Evolutionary conservation across 306 rosid species (phyloP).

Genomic region (Pyrus communis): DNA sequence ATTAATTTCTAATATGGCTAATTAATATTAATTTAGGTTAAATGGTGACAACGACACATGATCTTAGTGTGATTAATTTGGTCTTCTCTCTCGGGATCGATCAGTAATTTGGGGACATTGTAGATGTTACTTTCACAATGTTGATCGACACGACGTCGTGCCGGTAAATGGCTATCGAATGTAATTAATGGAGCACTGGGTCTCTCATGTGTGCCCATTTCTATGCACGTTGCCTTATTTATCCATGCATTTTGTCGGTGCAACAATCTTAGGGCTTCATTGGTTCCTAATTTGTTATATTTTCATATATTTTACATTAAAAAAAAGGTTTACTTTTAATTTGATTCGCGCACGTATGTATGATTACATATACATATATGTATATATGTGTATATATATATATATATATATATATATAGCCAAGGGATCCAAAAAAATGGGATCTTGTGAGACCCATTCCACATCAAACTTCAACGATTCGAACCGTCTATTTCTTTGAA

Average conservation of each 20-base stretch:
- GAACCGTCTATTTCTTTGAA: too few relatives aligned
- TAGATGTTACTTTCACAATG: neutral
- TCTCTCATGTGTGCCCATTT: neutral
- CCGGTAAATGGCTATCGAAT: neutral
- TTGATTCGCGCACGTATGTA: neutral
- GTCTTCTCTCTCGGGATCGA: neutral
- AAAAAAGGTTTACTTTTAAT: neutral
- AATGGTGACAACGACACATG: neutral
- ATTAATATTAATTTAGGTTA: neutral
- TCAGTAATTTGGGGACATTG: neutral
- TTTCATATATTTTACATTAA: neutral
- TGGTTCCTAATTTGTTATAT: neutral
- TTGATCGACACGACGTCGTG: constrained; percentile 7
- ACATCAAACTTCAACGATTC: too few relatives aligned
- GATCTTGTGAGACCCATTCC: too few relatives aligned
- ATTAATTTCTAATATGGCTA: neutral
- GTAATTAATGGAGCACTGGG: neutral
- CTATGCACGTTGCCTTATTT: neutral
- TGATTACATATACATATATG: too few relatives aligned
- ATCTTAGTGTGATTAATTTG: neutral
- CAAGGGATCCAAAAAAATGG: too few relatives aligned
- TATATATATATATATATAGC: too few relatives aligned
- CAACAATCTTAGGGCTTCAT: neutral
- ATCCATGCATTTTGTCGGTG: constrained; percentile 5
- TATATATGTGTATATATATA: too few relatives aligned